Evolutionary conservation across 2,329 filamentous ascomycete species (phyloP).

Genomic region (Cercospora citrullina): DNA sequence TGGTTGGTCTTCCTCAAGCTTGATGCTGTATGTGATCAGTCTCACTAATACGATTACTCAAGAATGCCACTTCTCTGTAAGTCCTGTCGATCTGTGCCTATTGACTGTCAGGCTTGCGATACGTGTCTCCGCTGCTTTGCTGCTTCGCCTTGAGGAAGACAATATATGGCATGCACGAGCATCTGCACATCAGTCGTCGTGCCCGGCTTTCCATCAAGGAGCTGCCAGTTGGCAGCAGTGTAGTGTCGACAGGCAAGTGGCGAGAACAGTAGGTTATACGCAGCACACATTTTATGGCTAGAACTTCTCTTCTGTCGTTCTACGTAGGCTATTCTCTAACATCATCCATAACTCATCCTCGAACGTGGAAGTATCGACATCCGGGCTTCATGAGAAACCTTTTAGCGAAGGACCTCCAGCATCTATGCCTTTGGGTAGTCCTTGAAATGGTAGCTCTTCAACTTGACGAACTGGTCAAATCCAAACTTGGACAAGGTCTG

Average conservation of each 20-base stretch:
- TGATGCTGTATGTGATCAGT: background rate
- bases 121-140: background rate
- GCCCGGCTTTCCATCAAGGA: background rate
- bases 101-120: background rate
- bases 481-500: slow-evolving; percentile 86
- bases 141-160: background rate
- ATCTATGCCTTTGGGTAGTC: slow-evolving; percentile 59
- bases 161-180: background rate
- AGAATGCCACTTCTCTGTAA: background rate
- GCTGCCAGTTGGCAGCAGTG: background rate
- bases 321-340: background rate
- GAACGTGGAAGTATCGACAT: background rate
- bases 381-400: background rate
- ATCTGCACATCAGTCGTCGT: background rate
- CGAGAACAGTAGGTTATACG: background rate
- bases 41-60: slow-evolving; percentile 10
- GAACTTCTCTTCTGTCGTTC: background rate
- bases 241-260: background rate
- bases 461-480: slow-evolving; percentile 92
- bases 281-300: background rate
- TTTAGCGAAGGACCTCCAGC: background rate
- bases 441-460: slow-evolving; percentile 95
- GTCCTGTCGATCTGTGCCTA: background rate
- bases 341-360: background rate
- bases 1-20: slow-evolving; percentile 11